phyloP scores from a whole-genome alignment of 768 basidiomycete species.

The Pisolithus orientalis region DNA sequence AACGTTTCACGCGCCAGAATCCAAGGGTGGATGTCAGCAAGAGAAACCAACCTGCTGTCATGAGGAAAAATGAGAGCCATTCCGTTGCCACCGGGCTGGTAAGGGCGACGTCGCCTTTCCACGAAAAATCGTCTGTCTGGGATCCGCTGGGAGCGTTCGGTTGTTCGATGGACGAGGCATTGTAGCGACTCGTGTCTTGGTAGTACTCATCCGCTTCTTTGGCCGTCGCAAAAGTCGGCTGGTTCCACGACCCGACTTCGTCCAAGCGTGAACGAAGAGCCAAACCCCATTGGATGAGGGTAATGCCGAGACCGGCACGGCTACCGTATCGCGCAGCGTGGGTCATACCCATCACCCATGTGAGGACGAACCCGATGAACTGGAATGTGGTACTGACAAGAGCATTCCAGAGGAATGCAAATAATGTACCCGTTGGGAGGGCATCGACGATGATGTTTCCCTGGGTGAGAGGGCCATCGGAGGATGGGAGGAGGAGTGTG shows the following conservation, averaged over 20 bases:
- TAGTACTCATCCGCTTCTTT: slow-evolving; percentile 43
- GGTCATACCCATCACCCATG: slow-evolving; percentile 89
- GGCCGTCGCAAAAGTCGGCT: slow-evolving; percentile 38
- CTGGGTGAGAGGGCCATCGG: slow-evolving; percentile 29
- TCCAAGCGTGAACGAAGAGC: slow-evolving; percentile 57
- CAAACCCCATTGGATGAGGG: slow-evolving; percentile 93
- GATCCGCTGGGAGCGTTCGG: slow-evolving; percentile 7
- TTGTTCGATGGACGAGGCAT: slow-evolving; percentile 17
- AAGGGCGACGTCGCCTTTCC: slow-evolving; percentile 35
- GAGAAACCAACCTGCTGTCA: slow-evolving; percentile 88
- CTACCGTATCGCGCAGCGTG: slow-evolving; percentile 92
- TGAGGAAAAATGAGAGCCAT: slow-evolving; percentile 92
- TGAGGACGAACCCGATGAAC: slow-evolving; percentile 89
- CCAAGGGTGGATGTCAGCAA: slow-evolving; percentile 86
- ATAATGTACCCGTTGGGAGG: slow-evolving; percentile 74
- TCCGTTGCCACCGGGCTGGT: slow-evolving; percentile 74
- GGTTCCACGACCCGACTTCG: slow-evolving; percentile 28
- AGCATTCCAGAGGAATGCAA: slow-evolving; percentile 88
- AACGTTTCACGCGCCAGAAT: slow-evolving; percentile 86
- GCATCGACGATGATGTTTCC: slow-evolving; percentile 89
- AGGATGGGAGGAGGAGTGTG: slow-evolving; percentile 79
- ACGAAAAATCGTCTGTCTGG: slow-evolving; percentile 8
- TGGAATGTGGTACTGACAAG: slow-evolving; percentile 96
- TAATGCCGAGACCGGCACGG: slow-evolving; percentile 91
- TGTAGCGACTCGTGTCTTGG: slow-evolving; percentile 18